Conservation (phyloP, 192 early-diverging fungal genomes). For the Borealophlyctis nickersoniae region DNA sequence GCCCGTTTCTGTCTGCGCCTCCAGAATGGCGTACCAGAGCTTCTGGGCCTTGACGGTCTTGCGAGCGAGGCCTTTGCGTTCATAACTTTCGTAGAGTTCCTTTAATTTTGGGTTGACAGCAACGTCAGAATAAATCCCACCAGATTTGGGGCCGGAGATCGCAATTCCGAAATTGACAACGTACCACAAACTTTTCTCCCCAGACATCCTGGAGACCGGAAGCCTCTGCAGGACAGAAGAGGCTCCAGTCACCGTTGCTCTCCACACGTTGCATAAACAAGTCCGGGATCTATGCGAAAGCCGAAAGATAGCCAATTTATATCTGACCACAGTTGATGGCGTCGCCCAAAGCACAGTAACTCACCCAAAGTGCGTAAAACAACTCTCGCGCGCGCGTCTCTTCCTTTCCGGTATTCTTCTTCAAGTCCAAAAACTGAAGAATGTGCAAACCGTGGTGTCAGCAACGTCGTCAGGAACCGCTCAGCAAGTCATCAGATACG, state of each 20-base stretch:
- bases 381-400: constrained; percentile 94
- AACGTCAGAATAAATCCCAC: too few relatives aligned
- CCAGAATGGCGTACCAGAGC: constrained; percentile 94
- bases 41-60: constrained; percentile 96
- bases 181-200: constrained; percentile 88
- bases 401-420: constrained; percentile 98
- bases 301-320: too few relatives aligned
- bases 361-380: constrained; percentile 90
- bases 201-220: constrained; percentile 87
- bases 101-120: too few relatives aligned
- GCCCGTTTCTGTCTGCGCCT: constrained; percentile 96
- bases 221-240: constrained; percentile 94
- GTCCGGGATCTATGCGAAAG: constrained; percentile 65
- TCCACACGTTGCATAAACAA: constrained; percentile 98
- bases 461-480: too few relatives aligned
- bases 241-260: constrained; percentile 85
- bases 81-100: constrained; percentile 78
- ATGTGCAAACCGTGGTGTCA: too few relatives aligned
- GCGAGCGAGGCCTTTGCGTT: constrained; percentile 77
- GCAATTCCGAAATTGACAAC: too few relatives aligned
- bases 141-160: too few relatives aligned
- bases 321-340: too few relatives aligned
- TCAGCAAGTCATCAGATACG: too few relatives aligned
- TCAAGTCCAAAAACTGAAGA: constrained; percentile 85
- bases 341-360: not conserved